Conservation (phyloP, 2,329 filamentous ascomycete genomes). For the Pyrenophora seminiperda region DNA sequence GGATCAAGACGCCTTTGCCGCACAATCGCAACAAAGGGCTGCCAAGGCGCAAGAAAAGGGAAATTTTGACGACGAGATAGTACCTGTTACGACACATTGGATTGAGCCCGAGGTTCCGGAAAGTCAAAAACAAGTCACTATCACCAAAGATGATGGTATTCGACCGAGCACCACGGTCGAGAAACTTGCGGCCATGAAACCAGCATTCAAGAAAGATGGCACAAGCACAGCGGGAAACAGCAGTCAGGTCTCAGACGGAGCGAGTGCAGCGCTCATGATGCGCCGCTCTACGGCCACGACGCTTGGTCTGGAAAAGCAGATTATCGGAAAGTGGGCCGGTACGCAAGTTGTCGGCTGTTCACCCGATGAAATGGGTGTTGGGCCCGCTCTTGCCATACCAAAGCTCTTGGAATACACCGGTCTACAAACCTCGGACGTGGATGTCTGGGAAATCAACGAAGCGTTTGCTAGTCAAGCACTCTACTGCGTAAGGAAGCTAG, state of each 20-base stretch:
- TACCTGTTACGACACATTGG: conserved; percentile 75
- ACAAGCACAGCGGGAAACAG: conserved; percentile 84
- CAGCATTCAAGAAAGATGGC: conserved; percentile 78
- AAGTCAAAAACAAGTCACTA: conserved; percentile 64
- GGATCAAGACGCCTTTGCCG: conserved; percentile 85
- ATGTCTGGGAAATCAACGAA: conserved; percentile 94
- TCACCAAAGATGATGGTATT: conserved; percentile 83
- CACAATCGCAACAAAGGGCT: conserved; percentile 74
- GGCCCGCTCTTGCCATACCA: conserved; percentile 84
- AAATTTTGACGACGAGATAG: conserved; percentile 76
- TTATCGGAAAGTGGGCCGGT: conserved; percentile 83
- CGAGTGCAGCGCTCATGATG: conserved; percentile 83
- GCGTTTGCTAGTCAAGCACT: conserved; percentile 68
- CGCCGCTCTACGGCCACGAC: conserved; percentile 76
- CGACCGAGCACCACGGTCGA: conserved; percentile 69
- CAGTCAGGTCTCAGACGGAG: conserved; percentile 85
- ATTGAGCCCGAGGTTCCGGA: conserved; percentile 63
- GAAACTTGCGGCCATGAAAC: conserved; percentile 78
- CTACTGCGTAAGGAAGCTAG: conserved; percentile 74
- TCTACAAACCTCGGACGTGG: conserved; percentile 70
- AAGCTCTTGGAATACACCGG: conserved; percentile 74
- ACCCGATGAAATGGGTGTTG: conserved; percentile 94
- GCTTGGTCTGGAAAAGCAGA: conserved; percentile 69
- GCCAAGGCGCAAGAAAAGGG: conserved; percentile 71
- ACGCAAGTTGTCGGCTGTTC: conserved; percentile 76